Percentiles rank a stretch among this genome's conserved stretches.
phyloP scores from a whole-genome alignment of 1,284 basidiomycete genomes.

The Fomitopsis palustris region DNA sequence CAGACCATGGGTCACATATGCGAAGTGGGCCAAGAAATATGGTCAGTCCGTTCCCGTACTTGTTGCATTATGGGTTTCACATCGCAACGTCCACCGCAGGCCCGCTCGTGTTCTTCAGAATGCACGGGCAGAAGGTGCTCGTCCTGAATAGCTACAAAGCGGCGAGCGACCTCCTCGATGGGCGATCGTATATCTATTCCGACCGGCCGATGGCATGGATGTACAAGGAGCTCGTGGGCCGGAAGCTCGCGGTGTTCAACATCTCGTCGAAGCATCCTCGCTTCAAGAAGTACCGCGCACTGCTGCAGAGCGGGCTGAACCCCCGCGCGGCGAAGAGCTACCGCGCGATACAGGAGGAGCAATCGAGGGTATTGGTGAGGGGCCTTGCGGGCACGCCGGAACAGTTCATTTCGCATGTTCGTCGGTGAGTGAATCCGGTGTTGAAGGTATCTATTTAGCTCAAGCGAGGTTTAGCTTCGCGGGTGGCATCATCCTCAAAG shows the following conservation, averaged over 20 bases:
- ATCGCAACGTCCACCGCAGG: constrained; percentile 11
- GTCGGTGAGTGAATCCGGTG: constrained; percentile 30
- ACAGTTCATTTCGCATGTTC: constrained; percentile 34
- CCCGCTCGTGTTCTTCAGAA: constrained; percentile 22
- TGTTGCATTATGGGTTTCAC: background rate
- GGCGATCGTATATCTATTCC: constrained; percentile 13
- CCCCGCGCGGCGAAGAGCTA: constrained; percentile 31
- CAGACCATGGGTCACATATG: background rate
- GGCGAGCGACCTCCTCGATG: constrained; percentile 14
- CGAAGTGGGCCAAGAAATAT: background rate
- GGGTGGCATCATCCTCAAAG: constrained; percentile 23
- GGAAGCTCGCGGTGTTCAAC: constrained; percentile 24
- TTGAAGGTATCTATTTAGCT: constrained; percentile 16
- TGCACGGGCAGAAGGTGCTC: constrained; percentile 4
- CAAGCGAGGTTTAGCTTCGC: constrained; percentile 6
- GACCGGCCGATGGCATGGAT: constrained; percentile 33
- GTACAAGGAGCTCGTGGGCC: constrained; percentile 39
- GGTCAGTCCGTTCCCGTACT: background rate
- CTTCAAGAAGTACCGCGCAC: constrained; percentile 36
- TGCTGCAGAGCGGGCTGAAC: constrained; percentile 35
- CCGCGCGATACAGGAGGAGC: constrained; percentile 32
- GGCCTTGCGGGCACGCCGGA: constrained; percentile 35
- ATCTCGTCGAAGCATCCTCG: constrained; percentile 35
- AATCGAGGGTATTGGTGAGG: constrained; percentile 33
- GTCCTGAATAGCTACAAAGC: constrained; percentile 11